A percentile compares a stretch with the other conserved stretches of the same genome.
Conservation (phyloP, 1,284 basidiomycete species). For the Coniferiporia sulphurascens region DNA sequence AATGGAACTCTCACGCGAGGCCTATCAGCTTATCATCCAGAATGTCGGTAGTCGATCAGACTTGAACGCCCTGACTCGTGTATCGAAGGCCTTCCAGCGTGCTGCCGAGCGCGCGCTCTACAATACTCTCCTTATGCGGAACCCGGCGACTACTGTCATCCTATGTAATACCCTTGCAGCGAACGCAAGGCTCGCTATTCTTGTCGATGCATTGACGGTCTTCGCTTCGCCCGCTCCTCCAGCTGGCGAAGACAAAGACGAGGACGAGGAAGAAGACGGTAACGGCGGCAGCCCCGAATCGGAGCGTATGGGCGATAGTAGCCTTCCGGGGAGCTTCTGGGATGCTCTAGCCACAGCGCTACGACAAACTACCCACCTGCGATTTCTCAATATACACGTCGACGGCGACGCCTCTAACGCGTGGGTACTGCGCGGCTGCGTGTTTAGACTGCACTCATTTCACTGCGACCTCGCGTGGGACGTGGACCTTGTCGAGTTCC, state of each 20-base stretch:
- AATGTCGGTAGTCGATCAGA: conserved; percentile 46
- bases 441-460: conserved; percentile 51
- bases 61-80: conserved; percentile 49
- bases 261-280: background rate
- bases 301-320: conserved; percentile 15
- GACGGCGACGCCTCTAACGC: conserved; percentile 39
- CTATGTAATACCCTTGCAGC: conserved; percentile 44
- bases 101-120: conserved; percentile 56
- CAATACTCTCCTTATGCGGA: conserved; percentile 47
- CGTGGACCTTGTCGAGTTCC: conserved; percentile 45
- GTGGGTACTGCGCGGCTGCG: conserved; percentile 46
- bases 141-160: conserved; percentile 32
- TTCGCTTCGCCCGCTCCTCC: conserved; percentile 22
- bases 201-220: conserved; percentile 52
- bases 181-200: conserved; percentile 40
- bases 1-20: conserved; percentile 57
- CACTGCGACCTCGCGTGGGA: conserved; percentile 67
- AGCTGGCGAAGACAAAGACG: background rate
- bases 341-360: conserved; percentile 42
- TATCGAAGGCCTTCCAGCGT: conserved; percentile 47
- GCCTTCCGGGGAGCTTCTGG: conserved; percentile 44
- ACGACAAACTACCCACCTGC: conserved; percentile 38
- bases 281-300: conserved; percentile 7
- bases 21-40: conserved; percentile 49
- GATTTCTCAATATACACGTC: conserved; percentile 49